Evolutionary conservation across 2,329 filamentous ascomycete genomes (phyloP), one percentile per base, ranked within the genome.

Genomic region (Raffaelea deltoideospora): DNA sequence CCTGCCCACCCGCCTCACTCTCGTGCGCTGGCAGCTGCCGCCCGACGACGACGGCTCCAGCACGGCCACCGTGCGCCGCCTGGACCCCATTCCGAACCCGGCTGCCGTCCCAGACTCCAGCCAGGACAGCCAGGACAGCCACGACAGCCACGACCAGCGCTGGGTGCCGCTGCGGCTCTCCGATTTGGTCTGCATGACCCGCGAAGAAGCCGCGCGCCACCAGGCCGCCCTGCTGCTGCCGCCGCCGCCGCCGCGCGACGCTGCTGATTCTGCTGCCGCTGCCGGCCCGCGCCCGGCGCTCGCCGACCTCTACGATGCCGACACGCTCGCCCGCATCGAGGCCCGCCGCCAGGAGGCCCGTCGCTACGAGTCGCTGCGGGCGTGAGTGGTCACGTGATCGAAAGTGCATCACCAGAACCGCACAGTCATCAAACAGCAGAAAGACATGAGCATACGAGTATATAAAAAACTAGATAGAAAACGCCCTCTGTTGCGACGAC

Each of bases 151-250:
- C n/a, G 74, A 77, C 18, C 87, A 96, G 54, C 92, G 82, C 50
- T 75, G 69, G 32, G 77, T 82, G n/a, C 69, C 66, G 3, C 47
- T 96, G 5, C 57, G 65, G 23, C 57, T 88, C 47, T 65, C 69
- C 21, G 78, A 93, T 32, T 53, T 95, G 41, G 86, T 94, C 0
- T 82, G 81, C 48, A 84, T 95, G 83, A 95, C 87, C 1, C 93
- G 87, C 54, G 87, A 95, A 42, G 87, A 95, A 57, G 83, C 81
- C 3, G 60, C 67, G 14, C 67, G 71, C 40, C 90, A 98, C 55
- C 83, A 92, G 53, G 81, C 76, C 53, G 65, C 84, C 50, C 67
- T 96, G 1, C 61, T 96, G 31, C 77, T 72, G 48, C 81, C 72
- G n/a, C n/a, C n/a, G n/a, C n/a, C n/a, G n/a, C n/a, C n/a, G n/a